A percentile compares a stretch with the other conserved stretches of the same genome.
phyloP scores from a whole-genome alignment of 257 asterid species.

The Coffea eugenioides region DNA sequence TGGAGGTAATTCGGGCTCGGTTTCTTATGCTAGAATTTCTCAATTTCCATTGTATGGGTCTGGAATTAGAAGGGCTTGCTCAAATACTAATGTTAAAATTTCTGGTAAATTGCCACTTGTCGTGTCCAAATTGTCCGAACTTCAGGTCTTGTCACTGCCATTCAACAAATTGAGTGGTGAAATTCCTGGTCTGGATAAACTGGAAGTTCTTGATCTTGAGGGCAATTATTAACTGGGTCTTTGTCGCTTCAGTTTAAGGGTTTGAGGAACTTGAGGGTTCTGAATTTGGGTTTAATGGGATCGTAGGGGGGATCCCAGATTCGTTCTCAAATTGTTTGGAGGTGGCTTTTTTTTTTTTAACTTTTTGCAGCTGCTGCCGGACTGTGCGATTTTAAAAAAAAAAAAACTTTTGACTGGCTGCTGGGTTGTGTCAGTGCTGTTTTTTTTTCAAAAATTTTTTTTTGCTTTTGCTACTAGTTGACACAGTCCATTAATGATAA shows the following conservation, averaged over 20 bases:
- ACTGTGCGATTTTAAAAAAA: no score
- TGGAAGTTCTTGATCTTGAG: conserved; percentile 91
- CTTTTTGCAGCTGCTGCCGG: no score
- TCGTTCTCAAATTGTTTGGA: conserved; percentile 45
- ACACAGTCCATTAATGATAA: no score
- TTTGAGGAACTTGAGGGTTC: conserved; percentile 59
- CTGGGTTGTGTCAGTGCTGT: no score
- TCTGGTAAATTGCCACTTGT: conserved; percentile 55
- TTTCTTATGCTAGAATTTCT: conserved; percentile 65
- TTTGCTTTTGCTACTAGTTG: no score
- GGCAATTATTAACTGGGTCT: conserved; percentile 65
- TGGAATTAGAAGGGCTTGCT: conserved; percentile 74
- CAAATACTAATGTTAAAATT: conserved; percentile 30
- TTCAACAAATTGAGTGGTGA: conserved; percentile 75
- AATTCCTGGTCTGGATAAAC: conserved; percentile 78
- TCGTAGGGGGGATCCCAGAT: conserved; percentile 55
- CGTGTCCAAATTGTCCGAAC: conserved; percentile 58
- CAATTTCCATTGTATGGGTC: conserved; percentile 77
- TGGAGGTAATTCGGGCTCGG: conserved; percentile 62
- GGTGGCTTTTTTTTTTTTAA: no score
- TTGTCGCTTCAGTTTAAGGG: conserved; percentile 59
- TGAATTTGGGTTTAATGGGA: conserved; percentile 68
- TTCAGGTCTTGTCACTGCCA: conserved; percentile 67
- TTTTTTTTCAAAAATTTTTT: no score
- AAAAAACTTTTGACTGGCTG: no score